A percentile compares a stretch with the other conserved stretches of the same genome.
Conservation (phyloP, 202 grass and related monocot genomes). For the Sporobolus alterniflorus region DNA sequence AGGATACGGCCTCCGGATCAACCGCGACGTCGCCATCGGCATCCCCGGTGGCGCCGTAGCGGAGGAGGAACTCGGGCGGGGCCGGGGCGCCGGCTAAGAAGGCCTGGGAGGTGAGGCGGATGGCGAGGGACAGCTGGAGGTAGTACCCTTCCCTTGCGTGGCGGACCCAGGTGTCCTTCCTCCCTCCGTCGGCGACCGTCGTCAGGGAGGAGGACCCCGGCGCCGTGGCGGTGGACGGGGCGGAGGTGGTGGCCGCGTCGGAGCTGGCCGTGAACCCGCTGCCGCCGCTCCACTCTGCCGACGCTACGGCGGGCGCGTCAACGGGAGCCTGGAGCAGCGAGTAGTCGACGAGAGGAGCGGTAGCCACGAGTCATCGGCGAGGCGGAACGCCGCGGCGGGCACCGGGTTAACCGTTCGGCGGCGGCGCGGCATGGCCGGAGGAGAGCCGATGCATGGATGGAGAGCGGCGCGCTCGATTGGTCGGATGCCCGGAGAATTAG, state of each 20-base stretch:
- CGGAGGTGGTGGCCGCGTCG: constrained; percentile 7
- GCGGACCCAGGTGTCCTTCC: constrained; percentile 62
- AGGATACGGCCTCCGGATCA: constrained; percentile 72
- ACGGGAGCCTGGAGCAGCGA: constrained; percentile 2
- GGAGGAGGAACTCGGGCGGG: constrained; percentile 41
- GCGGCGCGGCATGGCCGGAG: constrained; percentile 56
- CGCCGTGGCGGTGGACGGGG: constrained; percentile 33
- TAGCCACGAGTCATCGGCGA: constrained; percentile 10
- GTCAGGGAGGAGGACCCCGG: neutral
- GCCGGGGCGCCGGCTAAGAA: constrained; percentile 62
- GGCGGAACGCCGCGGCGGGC: constrained; percentile 11
- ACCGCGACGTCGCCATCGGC: constrained; percentile 28
- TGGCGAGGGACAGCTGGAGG: constrained; percentile 84
- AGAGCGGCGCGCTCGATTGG: neutral
- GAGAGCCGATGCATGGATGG: constrained; percentile 17
- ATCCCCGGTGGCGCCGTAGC: neutral
- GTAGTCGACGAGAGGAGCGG: constrained; percentile 39
- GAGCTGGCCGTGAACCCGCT: constrained; percentile 49
- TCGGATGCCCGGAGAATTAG: too few relatives aligned
- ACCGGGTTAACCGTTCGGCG: constrained; percentile 43
- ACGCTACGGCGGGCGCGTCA: neutral
- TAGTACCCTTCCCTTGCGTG: constrained; percentile 83
- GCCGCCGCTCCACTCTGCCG: constrained; percentile 43
- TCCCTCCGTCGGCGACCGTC: neutral
- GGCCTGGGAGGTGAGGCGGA: constrained; percentile 81